Base-by-base conservation (phyloP, 2,329 filamentous ascomycete species). In the Fusarium nanum region DNA sequence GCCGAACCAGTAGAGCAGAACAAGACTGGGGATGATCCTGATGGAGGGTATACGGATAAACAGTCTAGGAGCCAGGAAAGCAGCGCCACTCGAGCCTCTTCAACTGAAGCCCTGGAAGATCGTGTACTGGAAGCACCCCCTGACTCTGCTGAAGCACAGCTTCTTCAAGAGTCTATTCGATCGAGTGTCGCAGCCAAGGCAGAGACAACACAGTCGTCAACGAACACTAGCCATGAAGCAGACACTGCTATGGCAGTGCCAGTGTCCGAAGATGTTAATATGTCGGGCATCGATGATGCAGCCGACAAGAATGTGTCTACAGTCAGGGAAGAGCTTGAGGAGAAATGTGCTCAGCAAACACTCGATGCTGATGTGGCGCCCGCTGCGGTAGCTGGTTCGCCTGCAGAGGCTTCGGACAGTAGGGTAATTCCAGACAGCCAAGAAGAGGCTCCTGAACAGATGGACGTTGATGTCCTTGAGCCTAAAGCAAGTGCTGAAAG, bases 1-100 rank as follows among this genome's bases (percentile, higher is more conserved):
- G 78, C 83, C 18, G 84, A 89, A 34, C 80, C 81, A n/a, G 68
- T 59, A 22, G 83, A 85, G 23, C 82, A 85, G 64, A 84, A 84
- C 73, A 81, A 82, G 34, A 78, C 79, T 55, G 84, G 83, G 46
- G 77, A 81, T 75, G 76, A 83, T 49, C 46, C 14, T 7, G 73
- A 77, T 48, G 73, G 70, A 11, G 75, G 75, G 14, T 76, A 68
- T 27, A 41, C 25, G 3, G 25, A 44, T 12, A 75, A 76, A 18
- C 76, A 71, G 22, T 40, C 25, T n/a, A 46, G 56, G 30, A 18
- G 48, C 7, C 42, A 53, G 27, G 13, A 56, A 4, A 54, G 37
- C 7, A 63, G 14, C n/a, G 57, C 60, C 23, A 48, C 54, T 28
- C 62, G 63, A 28, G 66, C 34, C n/a, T 18, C 68, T 25, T 48